phyloP scores from a whole-genome alignment of 345 rosid species.

The Hypericum androsaemum region DNA sequence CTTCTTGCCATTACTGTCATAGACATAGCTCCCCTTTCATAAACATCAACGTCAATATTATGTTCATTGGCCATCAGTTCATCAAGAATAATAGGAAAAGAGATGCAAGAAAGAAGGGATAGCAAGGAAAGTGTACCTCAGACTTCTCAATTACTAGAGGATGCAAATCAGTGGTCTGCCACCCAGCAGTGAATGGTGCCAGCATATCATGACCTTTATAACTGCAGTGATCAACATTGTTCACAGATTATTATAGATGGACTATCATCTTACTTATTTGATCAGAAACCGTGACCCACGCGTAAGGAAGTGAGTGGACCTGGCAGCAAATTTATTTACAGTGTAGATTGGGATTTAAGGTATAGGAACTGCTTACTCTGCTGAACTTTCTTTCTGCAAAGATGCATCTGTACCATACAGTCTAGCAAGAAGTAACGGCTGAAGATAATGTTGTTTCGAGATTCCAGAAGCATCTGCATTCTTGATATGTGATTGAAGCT shows the following conservation, averaged over 20 bases:
- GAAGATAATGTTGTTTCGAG: conserved; percentile 20
- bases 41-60: conserved; percentile 11
- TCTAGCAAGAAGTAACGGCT: conserved; percentile 28
- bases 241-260: neutral
- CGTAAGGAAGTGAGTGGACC: neutral
- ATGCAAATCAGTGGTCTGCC: conserved; percentile 70
- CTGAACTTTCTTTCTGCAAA: conserved; percentile 34
- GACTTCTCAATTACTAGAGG: conserved; percentile 78
- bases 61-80: neutral
- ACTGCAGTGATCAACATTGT: conserved; percentile 32
- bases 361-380: conserved; percentile 25
- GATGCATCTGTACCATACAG: conserved; percentile 45
- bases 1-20: conserved; percentile 64
- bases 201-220: conserved; percentile 93
- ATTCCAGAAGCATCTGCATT: conserved; percentile 27
- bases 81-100: neutral
- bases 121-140: conserved; percentile 38
- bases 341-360: neutral
- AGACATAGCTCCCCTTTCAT: conserved; percentile 75
- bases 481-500: conserved; percentile 41
- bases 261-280: too few relatives aligned
- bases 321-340: neutral
- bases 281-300: neutral
- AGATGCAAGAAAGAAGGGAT: neutral
- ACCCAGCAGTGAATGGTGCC: conserved; percentile 97